Percentiles rank a stretch among this genome's conserved stretches.
phyloP scores from a whole-genome alignment of 192 early-diverging fungal genomes.

The Coemansia sp. region DNA sequence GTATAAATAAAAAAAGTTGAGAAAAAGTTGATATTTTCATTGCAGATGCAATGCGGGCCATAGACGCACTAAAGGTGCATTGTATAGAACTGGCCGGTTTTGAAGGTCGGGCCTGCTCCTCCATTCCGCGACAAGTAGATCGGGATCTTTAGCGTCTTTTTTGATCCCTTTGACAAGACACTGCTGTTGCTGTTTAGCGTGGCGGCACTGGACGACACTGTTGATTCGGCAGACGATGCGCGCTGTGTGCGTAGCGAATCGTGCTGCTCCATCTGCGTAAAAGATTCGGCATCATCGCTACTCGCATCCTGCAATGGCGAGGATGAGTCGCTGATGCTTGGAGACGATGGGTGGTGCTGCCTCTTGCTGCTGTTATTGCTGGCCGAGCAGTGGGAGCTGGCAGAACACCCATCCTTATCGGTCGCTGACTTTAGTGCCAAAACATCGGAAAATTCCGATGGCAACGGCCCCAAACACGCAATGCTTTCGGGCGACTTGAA shows the following conservation, averaged over 20 bases:
- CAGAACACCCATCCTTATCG: not conserved
- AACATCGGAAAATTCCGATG: constrained; percentile 24
- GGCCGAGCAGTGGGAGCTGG: not conserved
- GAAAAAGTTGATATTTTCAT: too few relatives aligned
- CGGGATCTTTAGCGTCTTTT: constrained; percentile 28
- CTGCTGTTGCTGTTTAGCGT: constrained; percentile 15
- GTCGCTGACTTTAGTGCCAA: constrained; percentile 1
- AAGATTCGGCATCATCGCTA: constrained; percentile 20
- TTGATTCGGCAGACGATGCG: constrained; percentile 49
- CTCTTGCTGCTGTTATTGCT: constrained; percentile 5
- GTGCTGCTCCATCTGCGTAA: constrained; percentile 9
- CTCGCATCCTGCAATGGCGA: constrained; percentile 9
- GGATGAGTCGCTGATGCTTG: constrained; percentile 48
- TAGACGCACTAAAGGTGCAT: constrained; percentile 25
- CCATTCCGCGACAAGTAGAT: constrained; percentile 48
- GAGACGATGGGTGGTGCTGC: constrained; percentile 39
- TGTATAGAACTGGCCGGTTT: constrained; percentile 53
- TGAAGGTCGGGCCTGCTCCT: constrained; percentile 48
- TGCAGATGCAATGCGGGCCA: too few relatives aligned
- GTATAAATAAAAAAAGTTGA: too few relatives aligned
- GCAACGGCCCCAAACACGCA: constrained; percentile 48
- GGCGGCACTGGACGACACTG: constrained; percentile 38
- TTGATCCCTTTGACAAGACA: constrained; percentile 8
- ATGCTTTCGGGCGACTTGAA: constrained; percentile 45
- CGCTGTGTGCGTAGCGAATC: constrained; percentile 20